Evolutionary conservation across 257 asterid species (phyloP).

Genomic region (Solanum pennellii): DNA sequence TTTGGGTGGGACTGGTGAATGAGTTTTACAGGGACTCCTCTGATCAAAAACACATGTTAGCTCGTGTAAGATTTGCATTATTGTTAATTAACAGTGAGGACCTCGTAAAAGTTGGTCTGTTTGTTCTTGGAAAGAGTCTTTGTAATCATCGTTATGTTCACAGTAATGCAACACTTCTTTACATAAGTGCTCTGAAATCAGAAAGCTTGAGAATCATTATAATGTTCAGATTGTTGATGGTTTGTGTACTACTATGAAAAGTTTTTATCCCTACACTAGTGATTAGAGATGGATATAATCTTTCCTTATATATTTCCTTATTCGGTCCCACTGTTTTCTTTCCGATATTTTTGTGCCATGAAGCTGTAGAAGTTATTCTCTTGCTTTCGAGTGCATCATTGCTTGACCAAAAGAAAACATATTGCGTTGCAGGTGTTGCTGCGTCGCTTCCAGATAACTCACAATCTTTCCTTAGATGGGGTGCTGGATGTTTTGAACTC

Average conservation of each 20-base stretch:
- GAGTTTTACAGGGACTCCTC: neutral
- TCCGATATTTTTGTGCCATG: neutral
- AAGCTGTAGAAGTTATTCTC: neutral
- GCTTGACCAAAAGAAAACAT: neutral
- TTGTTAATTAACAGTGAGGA: neutral
- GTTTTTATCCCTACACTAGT: neutral
- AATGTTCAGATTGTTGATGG: neutral
- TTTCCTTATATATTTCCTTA: neutral
- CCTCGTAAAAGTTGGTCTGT: neutral
- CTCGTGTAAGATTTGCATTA: neutral
- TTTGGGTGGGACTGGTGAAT: neutral
- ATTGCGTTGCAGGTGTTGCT: constrained; percentile 56
- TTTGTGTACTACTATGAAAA: neutral
- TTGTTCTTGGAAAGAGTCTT: neutral
- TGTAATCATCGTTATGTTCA: neutral
- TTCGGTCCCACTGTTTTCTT: neutral
- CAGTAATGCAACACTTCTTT: neutral
- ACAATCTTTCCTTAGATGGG: constrained; percentile 81
- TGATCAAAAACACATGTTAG: neutral
- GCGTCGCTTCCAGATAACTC: constrained; percentile 78
- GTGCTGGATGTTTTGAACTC: constrained; percentile 91
- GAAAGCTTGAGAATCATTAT: neutral
- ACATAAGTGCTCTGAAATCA: neutral
- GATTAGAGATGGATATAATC: neutral
- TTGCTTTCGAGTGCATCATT: neutral